Base-by-base conservation (phyloP, 2,329 filamentous ascomycete genomes). In the Xylaria polymorpha region DNA sequence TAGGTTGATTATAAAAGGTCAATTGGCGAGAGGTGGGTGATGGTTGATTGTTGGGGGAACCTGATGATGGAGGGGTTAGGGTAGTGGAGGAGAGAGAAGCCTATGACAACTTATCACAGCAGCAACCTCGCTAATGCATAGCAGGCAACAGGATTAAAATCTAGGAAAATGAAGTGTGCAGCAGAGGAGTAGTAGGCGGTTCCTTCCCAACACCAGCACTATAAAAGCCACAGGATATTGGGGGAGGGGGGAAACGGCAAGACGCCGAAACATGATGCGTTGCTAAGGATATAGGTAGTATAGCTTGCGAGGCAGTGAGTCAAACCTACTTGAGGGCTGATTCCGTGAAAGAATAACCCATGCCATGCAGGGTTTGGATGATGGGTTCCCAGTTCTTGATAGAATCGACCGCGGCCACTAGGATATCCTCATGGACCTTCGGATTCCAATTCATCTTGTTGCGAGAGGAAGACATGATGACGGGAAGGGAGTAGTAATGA, bases 281-380 rank as follows among this genome's bases (percentile, higher is more conserved):
- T 29, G 25, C 25, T 4, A 15, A 37, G 51, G 32, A 55, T 7
- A 6, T 14, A 37, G n/a, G 25, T 29, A 29, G 18, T 18, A 35
- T 22, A 55, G 3, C 58, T 9, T 20, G 53, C 20, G 22, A 57
- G 43, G 35, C 35, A 25, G 35, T 35, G 15, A 51, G 48, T 5
- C 15, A 59, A 39, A 64, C 59, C 37, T 72, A 71, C 71, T 63
- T 71, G 44, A 73, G 68, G 14, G 71, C 64, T 12, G 65, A 50
- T 32, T 67, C 53, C 3, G 67, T 62, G 25, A 68, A 72, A 9
- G 56, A 66, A 58, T 68, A 59, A 25, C 66, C 64, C 62, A 61
- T 67, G 14, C 35, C 37, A 22, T 64, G 64, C n/a, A 72, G 70
- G n/a, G 4, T 25, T 5, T 8, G 6, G 46, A 72, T 63, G 12